Evolutionary conservation across 2,329 filamentous ascomycete genomes (phyloP).

Genomic region (Aspergillus pseudoviridinutans): DNA sequence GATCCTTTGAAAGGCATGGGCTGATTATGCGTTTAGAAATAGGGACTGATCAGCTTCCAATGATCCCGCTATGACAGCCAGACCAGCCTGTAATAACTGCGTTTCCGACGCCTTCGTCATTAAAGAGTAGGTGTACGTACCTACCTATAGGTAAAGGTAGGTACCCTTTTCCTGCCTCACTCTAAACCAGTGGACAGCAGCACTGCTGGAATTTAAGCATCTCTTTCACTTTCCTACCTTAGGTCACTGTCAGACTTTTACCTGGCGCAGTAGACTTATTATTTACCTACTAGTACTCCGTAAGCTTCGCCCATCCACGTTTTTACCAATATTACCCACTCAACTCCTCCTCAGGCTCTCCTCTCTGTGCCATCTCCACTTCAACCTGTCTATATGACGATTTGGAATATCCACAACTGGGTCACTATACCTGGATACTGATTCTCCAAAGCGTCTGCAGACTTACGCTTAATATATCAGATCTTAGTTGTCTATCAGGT

Average conservation of each 20-base stretch:
- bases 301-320: constrained; percentile 14
- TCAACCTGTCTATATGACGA: constrained; percentile 27
- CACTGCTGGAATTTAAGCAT: neutral
- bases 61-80: neutral
- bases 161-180: neutral
- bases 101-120: neutral
- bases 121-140: neutral
- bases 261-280: neutral
- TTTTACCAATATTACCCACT: constrained; percentile 16
- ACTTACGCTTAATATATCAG: neutral
- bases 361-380: constrained; percentile 27
- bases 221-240: neutral
- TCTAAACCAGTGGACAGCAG: neutral
- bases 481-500: neutral
- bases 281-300: neutral
- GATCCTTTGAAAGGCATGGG: neutral
- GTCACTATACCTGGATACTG: constrained; percentile 3
- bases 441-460: constrained; percentile 1
- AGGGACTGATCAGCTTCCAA: too few species aligned
- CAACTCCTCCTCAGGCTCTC: constrained; percentile 4
- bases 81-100: neutral
- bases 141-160: too few species aligned
- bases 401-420: constrained; percentile 12
- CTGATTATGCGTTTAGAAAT: neutral
- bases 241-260: neutral